A percentile compares a stretch with the other conserved stretches of the same genome.
Evolutionary conservation across 257 asterid genomes (phyloP).

Genomic region (Solanum pimpinellifolium): DNA sequence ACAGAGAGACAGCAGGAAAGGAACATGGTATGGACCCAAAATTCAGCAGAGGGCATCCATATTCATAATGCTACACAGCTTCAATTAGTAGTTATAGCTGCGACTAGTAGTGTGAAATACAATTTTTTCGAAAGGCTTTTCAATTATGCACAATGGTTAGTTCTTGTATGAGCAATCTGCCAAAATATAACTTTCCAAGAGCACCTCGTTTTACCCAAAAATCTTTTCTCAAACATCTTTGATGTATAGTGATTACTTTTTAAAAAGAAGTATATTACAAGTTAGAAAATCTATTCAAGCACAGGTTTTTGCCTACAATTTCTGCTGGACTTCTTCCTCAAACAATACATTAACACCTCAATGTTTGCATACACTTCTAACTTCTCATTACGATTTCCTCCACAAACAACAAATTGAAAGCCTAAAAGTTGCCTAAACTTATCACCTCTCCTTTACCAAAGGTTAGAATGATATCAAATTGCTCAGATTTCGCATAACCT

Average conservation of each 20-base stretch:
- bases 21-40: background rate
- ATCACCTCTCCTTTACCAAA: background rate
- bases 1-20: background rate
- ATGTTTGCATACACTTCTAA: background rate
- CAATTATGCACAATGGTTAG: background rate
- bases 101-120: background rate
- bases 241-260: background rate
- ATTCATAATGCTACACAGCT: background rate
- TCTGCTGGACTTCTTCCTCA: background rate
- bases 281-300: background rate
- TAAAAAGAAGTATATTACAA: background rate
- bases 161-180: background rate
- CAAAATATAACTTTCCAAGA: background rate
- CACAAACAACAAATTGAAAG: background rate
- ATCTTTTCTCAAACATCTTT: background rate
- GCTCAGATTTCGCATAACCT: background rate
- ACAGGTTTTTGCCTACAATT: background rate
- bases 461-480: background rate
- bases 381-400: background rate
- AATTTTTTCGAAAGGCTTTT: background rate
- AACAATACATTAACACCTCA: background rate
- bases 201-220: background rate
- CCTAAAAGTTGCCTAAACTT: background rate
- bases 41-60: background rate
- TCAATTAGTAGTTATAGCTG: background rate